Base-by-base conservation (phyloP, 108 stramenopile genomes). In the Cyclotella cryptica region DNA sequence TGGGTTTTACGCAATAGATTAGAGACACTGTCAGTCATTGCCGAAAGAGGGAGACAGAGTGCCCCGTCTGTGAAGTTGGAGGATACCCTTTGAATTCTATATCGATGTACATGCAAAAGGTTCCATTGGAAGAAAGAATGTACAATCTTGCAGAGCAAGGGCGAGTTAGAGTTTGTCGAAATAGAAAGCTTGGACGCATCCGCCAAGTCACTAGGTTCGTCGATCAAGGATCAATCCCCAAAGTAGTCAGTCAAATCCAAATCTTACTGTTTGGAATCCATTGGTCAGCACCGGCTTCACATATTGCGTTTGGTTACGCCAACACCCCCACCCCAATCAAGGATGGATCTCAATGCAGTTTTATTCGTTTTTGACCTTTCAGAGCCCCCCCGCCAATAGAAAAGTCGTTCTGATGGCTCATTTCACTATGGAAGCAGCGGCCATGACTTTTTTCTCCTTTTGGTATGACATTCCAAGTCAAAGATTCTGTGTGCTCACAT, bases 81-180 rank as follows among this genome's bases (percentile, higher is more conserved):
- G 94, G 94, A 10, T 90, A 91, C 70, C 81, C 88, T 24, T 83
- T 93, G 47, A 95, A 93, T 74, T 82, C 89, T 21, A 79, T 93
- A 59, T 79, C 88, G 21, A 86, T 92, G 66, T 84, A 92, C 72
- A 79, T 92, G 83, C 91, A 95, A 60, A 87, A 92, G 55, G 80
- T 88, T 0, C 83, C 81, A 21, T 63, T 95, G 18, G 94, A 93
- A 78, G 94, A 95, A 45, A 59, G 92, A 69, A 75, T 95, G 11
- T 89, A 92, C 71, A 83, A 84, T 47, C 88, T 90, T 17, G 89
- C 94, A 14, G 91, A 91, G 71, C 84, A 89, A 47, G 92, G 92
- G 2, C 81, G 90, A 22, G 54, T 90, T 21, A 88, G 88, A n/a
- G 44, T 95, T 91, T 66, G 40, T 95, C 29, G 92, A 95, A 75